These are phyloP conservation scores for Colletotrichum orbiculare DNA, from an alignment of 2,329 filamentous ascomycete species.

Conservation along the genomic window DNA sequence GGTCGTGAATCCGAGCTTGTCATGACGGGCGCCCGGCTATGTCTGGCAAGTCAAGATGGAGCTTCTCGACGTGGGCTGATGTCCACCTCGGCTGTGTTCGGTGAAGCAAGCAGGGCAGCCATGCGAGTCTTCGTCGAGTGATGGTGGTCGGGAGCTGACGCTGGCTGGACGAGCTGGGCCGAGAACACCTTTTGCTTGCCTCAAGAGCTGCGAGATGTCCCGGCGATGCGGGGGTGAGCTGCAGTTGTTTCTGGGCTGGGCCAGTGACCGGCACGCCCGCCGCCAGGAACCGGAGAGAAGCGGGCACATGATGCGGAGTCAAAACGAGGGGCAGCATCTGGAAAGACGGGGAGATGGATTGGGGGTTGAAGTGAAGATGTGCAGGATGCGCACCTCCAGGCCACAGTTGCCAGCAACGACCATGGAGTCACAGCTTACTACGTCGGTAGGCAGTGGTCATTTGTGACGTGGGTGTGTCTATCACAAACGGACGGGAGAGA, in stretches of 20 bases:
- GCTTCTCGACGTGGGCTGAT: slow-evolving; percentile 21
- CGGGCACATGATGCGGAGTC: slow-evolving; percentile 23
- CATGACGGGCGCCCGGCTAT: slow-evolving; percentile 26
- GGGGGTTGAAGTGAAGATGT: slow-evolving; percentile 10
- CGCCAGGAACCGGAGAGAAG: slow-evolving; percentile 32
- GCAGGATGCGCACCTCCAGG: not conserved
- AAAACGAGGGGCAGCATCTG: slow-evolving; percentile 33
- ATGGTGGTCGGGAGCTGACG: not conserved
- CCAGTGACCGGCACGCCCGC: not conserved
- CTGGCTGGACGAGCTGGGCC: slow-evolving; percentile 10
- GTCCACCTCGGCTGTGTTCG: slow-evolving; percentile 34
- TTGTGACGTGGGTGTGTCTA: no score
- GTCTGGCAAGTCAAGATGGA: slow-evolving; percentile 25
- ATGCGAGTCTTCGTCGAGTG: not conserved
- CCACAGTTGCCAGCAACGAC: not conserved
- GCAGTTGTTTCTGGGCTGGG: not conserved
- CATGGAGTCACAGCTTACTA: no score
- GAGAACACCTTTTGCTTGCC: not conserved
- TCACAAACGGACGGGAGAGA: no score
- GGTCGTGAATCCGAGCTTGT: not conserved
- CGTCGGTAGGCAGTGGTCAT: no score
- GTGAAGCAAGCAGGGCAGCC: slow-evolving; percentile 13
- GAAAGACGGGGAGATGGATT: slow-evolving; percentile 22
- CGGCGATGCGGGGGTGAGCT: no score
- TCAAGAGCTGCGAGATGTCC: no score